Percentiles rank a stretch among this genome's conserved stretches.
These are phyloP conservation scores for Amanita pseudoporphyria DNA, from an alignment of 768 basidiomycete species.

Conservation along the genomic window DNA sequence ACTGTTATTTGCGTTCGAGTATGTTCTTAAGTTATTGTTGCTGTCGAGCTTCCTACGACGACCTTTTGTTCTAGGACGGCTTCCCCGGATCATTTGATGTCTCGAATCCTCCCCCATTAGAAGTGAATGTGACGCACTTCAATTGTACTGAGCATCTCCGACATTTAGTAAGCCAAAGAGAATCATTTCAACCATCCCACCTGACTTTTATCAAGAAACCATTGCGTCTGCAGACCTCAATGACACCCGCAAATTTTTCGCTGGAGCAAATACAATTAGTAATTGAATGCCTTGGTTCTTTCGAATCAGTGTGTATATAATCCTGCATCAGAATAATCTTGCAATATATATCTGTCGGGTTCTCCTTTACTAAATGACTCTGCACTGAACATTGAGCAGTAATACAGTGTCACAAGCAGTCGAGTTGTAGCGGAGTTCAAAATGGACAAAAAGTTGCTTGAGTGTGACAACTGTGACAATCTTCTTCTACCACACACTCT, in stretches of 20 bases:
- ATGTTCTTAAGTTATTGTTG: neutral
- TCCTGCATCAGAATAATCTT: no score
- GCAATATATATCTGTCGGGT: no score
- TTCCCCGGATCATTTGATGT: constrained; percentile 16
- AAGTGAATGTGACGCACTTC: constrained; percentile 26
- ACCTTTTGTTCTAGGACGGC: constrained; percentile 2
- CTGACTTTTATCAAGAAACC: neutral
- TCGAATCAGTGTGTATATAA: no score
- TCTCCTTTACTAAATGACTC: no score
- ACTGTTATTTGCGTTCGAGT: constrained; percentile 31
- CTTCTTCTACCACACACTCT: no score
- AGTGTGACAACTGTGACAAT: no score
- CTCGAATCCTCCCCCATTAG: constrained; percentile 19
- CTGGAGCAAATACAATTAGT: neutral
- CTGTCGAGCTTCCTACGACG: neutral
- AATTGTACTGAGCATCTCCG: constrained; percentile 27
- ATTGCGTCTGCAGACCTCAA: neutral
- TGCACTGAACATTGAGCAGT: no score
- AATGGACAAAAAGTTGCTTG: no score
- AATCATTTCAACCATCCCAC: neutral
- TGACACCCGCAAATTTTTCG: neutral
- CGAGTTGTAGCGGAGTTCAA: no score
- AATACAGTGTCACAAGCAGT: no score
- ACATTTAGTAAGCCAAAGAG: constrained; percentile 15
- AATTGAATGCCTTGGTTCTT: neutral